Evolutionary conservation across 192 early-diverging fungal species (phyloP), one percentile per base, ranked within the genome.

Genomic region (Funneliformis geosporum): DNA sequence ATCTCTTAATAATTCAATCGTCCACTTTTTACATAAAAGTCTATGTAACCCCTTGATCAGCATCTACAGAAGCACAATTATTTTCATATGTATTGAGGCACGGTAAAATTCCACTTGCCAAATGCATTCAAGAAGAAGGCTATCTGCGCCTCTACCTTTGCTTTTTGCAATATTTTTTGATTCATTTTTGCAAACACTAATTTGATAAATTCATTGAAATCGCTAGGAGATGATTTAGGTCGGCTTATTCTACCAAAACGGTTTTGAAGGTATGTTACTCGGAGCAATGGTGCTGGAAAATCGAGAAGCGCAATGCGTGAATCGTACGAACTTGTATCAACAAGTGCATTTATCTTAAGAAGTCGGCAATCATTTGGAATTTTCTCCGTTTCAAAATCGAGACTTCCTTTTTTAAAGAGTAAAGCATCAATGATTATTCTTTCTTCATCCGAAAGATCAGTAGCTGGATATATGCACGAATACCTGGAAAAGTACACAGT

Each of bases 71-170:
- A 78, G 73, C 81, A 72, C n/a, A 46, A 64, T 1, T 68, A 4
- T 74, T 27, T 14, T 11, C 18, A 50, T 77, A 33, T 68, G 75
- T 59, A 62, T 72, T 55, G 69, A 55, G 5, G 83, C 74, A 42
- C 73, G 60, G 50, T 84, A 83, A 12, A 83, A 84, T 60, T 82
- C 83, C 83, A 84, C 82, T 39, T 84, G 83, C 82, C 83, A 84
- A 5, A 55, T 66, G 38, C 83, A 23, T 71, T 84, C 71, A 59
- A 84, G 72, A 28, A 83, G 61, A 77, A 38, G 60, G 0, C 43
- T 12, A 68, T 78, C 42, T 55, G 39, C 60, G 9, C 77, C 77
- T 50, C 2, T 28, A 50, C 65, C 65, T n/a, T 50, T 50, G 27
- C 46, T 78, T 70, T 66, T 70, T 76, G 75, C 11, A 76, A 76